Evolutionary conservation across 106 monocot genomes (phyloP).

Genomic region (Hemerocallis citrina): DNA sequence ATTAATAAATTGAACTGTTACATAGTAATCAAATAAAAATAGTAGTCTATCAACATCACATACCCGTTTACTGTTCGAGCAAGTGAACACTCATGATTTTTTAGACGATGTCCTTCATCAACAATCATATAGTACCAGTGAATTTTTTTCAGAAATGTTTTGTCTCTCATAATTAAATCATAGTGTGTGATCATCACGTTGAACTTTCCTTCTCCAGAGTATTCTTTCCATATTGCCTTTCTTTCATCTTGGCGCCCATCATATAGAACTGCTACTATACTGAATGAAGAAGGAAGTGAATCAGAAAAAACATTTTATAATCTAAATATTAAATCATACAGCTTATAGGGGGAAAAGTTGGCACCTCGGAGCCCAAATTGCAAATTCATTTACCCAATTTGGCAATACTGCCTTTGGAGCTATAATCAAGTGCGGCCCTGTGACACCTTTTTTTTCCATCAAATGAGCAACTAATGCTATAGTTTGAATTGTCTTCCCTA

Average conservation of each 20-base stretch:
- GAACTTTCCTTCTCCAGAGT: constrained; percentile 66
- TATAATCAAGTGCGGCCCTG: constrained; percentile 87
- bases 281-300: constrained; percentile 20
- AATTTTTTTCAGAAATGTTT: constrained; percentile 79
- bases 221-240: constrained; percentile 80
- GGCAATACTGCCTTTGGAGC: constrained; percentile 98
- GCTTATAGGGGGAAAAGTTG: not conserved
- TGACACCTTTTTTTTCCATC: constrained; percentile 79
- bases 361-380: constrained; percentile 94
- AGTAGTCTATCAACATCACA: constrained; percentile 5
- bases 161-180: constrained; percentile 96
- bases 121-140: constrained; percentile 97
- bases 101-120: constrained; percentile 96
- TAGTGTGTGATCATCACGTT: constrained; percentile 95
- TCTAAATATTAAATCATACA: not conserved
- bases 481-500: constrained; percentile 98
- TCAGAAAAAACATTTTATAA: not conserved
- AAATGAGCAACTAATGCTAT: constrained; percentile 86
- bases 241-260: constrained; percentile 96
- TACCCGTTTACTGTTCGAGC: constrained; percentile 87
- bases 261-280: constrained; percentile 73
- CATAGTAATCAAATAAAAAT: no score
- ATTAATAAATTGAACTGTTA: no score
- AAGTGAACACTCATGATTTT: constrained; percentile 98
- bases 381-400: constrained; percentile 86